Evolutionary conservation across 352 stramenopile species (phyloP), one percentile per base, ranked within the genome.

Genomic region (Pythium myriotylum): DNA sequence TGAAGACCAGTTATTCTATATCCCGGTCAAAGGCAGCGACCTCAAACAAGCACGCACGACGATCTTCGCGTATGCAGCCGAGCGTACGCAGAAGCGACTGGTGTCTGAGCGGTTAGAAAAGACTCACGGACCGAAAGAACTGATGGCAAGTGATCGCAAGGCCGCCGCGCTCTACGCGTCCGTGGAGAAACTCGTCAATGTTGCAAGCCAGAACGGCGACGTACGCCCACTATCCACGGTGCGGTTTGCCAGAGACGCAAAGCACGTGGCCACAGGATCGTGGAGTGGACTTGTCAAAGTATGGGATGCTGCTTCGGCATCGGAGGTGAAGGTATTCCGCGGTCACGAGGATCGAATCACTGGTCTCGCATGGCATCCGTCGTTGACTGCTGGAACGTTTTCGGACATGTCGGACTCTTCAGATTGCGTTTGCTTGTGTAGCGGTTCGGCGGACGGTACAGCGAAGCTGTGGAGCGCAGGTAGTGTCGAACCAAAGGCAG

Each of bases 181-280:
- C 5, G 66, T 77, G 10, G 47, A 79, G 24, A 82, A 83, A 53
- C 89, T 97, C 69, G 79, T 80, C 6, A 89, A 98, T 53, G 72
- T 97, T 48, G 89, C 88, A 39, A 98, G 93, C 66, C 96, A 99
- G 62, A 98, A 98, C 66, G 96, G 87, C 27, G 96, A 98, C 70
- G 86, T 94, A 22, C 76, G 96, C 22, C 92, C 94, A 14, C 69
- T 99, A 8, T 84, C 91, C n/a, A 74, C 59, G 33, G 82, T 94
- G 22, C 59, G 76, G 32, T 94, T 78, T 66, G 83, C 86, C 0
- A 59, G 60, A 14, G 82, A 96, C 63, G 77, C 76, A 12, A 71
- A 70, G 29, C 70, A 86, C 53, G 68, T 95, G 5, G 84, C 88
- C 7, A 98, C 95, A 1, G 96, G 90, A 1, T 97, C 94, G 40